phyloP scores from a whole-genome alignment of 2,329 filamentous ascomycete genomes.

The Neurospora sp. region DNA sequence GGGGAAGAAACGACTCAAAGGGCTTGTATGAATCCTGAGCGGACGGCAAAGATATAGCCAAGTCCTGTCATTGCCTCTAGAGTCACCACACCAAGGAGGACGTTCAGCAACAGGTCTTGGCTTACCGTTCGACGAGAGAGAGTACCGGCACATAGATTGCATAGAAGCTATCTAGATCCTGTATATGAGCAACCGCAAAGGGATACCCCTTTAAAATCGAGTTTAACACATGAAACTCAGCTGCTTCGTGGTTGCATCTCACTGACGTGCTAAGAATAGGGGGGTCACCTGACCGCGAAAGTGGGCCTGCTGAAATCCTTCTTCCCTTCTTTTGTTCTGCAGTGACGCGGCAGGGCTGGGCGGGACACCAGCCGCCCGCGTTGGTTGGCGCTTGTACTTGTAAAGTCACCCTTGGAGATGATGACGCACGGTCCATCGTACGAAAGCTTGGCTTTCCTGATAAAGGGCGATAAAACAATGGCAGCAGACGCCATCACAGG shows the following conservation, averaged over 20 bases:
- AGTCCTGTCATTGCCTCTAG: background rate
- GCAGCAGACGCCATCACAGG: background rate
- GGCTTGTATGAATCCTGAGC: conserved; percentile 13
- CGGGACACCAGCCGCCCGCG: background rate
- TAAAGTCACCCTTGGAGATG: background rate
- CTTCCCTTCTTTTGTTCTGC: background rate
- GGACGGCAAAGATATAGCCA: background rate
- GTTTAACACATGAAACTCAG: background rate
- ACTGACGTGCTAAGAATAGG: background rate
- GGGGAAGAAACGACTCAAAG: conserved; percentile 66
- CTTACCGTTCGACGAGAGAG: background rate
- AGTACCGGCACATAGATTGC: background rate
- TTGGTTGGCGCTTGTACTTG: too few relatives aligned
- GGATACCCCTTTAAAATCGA: background rate
- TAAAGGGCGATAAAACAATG: background rate
- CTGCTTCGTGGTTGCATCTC: background rate
- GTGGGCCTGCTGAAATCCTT: background rate
- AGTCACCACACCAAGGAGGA: background rate
- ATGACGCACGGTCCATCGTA: background rate
- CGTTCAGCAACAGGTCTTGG: background rate
- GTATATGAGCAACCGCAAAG: background rate
- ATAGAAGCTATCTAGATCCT: background rate
- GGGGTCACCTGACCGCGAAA: background rate
- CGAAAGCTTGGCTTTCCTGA: background rate
- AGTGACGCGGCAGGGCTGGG: background rate